Evolutionary conservation across 2,329 filamentous ascomycete species (phyloP), one percentile per base, ranked within the genome.

Genomic region (Tolypocladium endophyticum): DNA sequence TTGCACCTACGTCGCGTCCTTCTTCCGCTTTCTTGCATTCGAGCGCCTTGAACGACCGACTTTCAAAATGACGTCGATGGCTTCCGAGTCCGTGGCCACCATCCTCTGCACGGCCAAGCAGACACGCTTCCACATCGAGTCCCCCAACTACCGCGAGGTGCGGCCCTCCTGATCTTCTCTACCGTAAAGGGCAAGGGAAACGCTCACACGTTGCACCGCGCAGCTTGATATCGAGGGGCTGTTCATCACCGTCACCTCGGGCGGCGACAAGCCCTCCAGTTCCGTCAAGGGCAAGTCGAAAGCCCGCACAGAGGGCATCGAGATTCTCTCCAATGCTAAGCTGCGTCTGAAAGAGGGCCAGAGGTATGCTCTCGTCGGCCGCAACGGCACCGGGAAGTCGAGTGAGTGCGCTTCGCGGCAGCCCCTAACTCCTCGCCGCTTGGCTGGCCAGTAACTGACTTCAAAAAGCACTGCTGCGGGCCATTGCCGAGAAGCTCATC

Each of bases 361-460:
- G 54, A 81, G 88, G 62, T 95, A 95, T 77, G 90, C 89, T 0
- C 77, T 95, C 1, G 78, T 93, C 25, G 91, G 90, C 0, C 81
- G 89, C 8, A 95, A 95, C 72, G 90, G 90, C 0, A 88, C 86
- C 2, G 91, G 90, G 7, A 95, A 95, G 69, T 92, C 89, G 4
- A 93, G 86, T 87, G 4, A 93, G 86, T 87, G 72, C 71, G 80
- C 68, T 18, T 7, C 33, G 9, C 28, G 18, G 25, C 18, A 20
- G 18, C 20, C 3, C 28, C 14, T 6, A 16, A 25, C 28, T 33
- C 16, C 28, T 8, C 25, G 25, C 23, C n/a, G 3, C 20, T 43
- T 28, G 53, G n/a, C 39, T 45, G 33, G 7, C 33, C 4, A 5
- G 30, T 52, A 30, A n/a, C 23, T 55, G 30, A 47, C 55, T n/a